Evolutionary conservation across 371 early-diverging fungal species (phyloP).

Genomic region (Mucor ambiguus): DNA sequence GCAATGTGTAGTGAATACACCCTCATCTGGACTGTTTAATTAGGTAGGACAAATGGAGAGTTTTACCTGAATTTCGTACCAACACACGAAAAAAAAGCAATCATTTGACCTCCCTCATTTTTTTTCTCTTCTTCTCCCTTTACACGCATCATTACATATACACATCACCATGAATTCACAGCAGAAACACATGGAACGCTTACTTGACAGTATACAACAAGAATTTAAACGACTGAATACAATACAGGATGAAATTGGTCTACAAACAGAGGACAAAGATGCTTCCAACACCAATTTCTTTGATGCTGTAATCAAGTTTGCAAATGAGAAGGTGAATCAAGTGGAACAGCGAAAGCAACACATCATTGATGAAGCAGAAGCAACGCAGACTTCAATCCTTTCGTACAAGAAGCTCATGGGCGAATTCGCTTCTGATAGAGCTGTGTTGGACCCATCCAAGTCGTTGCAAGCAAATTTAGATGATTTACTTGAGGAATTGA

Average conservation of each 20-base stretch:
- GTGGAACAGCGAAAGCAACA: conserved; percentile 12
- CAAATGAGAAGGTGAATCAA: conserved; percentile 7
- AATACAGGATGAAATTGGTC: conserved; percentile 24
- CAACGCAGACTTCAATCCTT: conserved; percentile 9
- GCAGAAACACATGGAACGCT: background rate
- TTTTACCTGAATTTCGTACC: too few species aligned
- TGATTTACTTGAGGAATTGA: conserved; percentile 15
- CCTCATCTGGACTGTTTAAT: background rate
- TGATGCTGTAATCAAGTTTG: background rate
- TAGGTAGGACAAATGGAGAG: too few species aligned
- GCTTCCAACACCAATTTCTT: background rate
- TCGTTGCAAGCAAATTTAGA: conserved; percentile 14
- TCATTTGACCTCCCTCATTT: background rate
- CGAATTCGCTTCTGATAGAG: conserved; percentile 18
- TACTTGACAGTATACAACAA: background rate
- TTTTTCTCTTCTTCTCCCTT: background rate
- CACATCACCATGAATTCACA: background rate
- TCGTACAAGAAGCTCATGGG: conserved; percentile 27
- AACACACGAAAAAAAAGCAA: too few species aligned
- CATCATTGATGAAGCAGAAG: conserved; percentile 7
- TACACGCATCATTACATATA: background rate
- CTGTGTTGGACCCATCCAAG: conserved; percentile 4
- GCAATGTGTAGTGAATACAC: too few species aligned
- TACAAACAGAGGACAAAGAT: background rate
- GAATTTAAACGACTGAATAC: background rate